Base-by-base conservation (phyloP, 805 yeast genomes). In the Kazachstania psychrophila region DNA sequence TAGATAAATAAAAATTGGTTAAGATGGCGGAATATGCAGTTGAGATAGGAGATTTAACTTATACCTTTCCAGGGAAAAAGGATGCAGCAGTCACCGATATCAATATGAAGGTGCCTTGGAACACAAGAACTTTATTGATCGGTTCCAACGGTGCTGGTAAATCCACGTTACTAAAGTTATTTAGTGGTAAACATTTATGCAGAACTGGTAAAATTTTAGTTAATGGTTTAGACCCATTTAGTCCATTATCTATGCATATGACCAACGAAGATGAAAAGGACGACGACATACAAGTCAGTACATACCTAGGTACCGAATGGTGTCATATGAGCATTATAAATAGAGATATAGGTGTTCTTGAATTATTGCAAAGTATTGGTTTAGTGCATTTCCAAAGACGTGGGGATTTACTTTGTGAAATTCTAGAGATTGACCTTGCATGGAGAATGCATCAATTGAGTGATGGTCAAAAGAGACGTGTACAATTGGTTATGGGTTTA, bases 101-200 rank as follows among this genome's bases (percentile, higher is more conserved):
- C 43, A 65, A 68, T 25, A 51, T 92, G 28, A 47, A 64, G 10
- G 68, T 92, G 15, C 76, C 79, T 1, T 74, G 81, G 70, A 77
- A 81, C 6, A 73, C 89, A 1, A 70, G 95, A 41, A 75, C 88
- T 9, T 64, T 92, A 24, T 59, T 92, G 6, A 70, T 92, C 17
- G 98, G 98, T 0, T 94, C 97, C 10, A 88, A 88, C 50, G 98
- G 98, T 14, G 97, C 98, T 1, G 97, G 98, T 4, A 92, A 92
- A 58, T 84, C 96, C 1, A 92, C 98, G 0, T 58, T 92, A 29
- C 66, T 92, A 44, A 75, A 77, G 54, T 72, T 92, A 13, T 64
- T 92, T 14, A 95, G 96, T 0, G 98, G 98, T 3, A 89, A 89
- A 51, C 86, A 92, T 6, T 68, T 92, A 41, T 79, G 94, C 43